These are phyloP conservation scores for Exidia glandulosa DNA, from an alignment of 768 basidiomycete species.

Conservation along the genomic window DNA sequence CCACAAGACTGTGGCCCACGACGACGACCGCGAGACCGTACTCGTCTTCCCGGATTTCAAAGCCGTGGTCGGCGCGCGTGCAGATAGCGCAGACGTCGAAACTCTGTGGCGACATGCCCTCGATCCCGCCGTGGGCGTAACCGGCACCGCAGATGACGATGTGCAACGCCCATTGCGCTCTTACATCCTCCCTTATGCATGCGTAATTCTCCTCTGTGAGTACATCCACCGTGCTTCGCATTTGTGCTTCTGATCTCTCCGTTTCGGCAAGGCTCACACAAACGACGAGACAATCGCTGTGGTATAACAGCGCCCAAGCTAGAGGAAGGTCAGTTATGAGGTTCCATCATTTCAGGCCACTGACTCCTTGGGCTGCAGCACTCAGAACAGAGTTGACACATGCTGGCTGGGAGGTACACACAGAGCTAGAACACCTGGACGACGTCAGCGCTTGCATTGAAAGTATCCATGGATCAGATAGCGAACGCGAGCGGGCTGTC, in stretches of 20 bases:
- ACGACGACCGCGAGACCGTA: conserved; percentile 58
- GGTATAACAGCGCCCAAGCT: conserved; percentile 77
- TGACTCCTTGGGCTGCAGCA: conserved; percentile 27
- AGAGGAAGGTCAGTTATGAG: conserved; percentile 48
- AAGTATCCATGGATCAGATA: conserved; percentile 37
- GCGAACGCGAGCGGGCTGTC: conserved; percentile 47
- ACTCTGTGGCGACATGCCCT: conserved; percentile 56
- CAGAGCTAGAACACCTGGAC: conserved; percentile 52
- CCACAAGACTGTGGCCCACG: conserved; percentile 59
- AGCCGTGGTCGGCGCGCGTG: conserved; percentile 35
- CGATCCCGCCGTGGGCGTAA: conserved; percentile 41
- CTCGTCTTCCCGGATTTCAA: conserved; percentile 91
- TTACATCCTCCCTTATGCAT: conserved; percentile 82
- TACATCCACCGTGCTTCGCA: conserved; percentile 7
- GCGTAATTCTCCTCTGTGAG: conserved; percentile 82
- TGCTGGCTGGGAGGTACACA: conserved; percentile 67
- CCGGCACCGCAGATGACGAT: conserved; percentile 23
- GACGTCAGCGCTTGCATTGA: conserved; percentile 45
- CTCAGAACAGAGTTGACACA: conserved; percentile 51
- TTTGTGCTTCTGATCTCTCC: neutral
- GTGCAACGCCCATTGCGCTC: conserved; percentile 44
- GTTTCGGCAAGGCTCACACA: conserved; percentile 67
- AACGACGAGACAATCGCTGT: conserved; percentile 86
- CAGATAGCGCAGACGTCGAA: conserved; percentile 36
- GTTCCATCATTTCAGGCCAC: conserved; percentile 8